Conservation (phyloP, 129 eudicot genomes). For the Centella asiatica region DNA sequence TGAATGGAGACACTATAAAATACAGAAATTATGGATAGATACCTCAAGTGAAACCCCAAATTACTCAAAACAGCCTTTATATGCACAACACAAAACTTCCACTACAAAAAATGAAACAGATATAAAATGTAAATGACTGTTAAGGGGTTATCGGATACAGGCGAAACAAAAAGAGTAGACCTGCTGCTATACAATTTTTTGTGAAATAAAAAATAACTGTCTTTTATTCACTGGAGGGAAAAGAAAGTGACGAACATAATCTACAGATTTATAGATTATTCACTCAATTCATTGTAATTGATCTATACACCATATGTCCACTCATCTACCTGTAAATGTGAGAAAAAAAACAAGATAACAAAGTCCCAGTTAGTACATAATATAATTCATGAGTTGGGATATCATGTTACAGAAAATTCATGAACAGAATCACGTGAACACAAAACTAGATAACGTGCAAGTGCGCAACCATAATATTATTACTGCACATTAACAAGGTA, state of each 20-base stretch:
- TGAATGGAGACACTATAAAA: too few species aligned
- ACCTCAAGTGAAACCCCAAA: too few species aligned
- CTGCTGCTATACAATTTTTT: neutral
- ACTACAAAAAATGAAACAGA: too few species aligned
- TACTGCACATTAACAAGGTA: too few species aligned
- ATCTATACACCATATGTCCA: neutral
- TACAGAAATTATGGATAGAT: too few species aligned
- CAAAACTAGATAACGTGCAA: too few species aligned
- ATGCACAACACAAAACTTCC: too few species aligned
- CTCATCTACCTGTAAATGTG: neutral
- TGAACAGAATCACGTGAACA: neutral
- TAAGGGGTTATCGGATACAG: neutral
- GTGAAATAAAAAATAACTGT: neutral
- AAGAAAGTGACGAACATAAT: neutral
- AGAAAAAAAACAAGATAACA: neutral
- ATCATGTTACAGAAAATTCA: neutral
- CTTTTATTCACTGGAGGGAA: neutral
- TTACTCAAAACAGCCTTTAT: too few species aligned
- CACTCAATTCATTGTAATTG: neutral
- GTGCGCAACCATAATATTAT: too few species aligned
- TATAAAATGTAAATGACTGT: too few species aligned
- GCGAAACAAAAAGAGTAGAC: neutral
- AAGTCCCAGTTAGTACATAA: neutral
- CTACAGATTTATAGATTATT: neutral
- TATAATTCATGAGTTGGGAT: too few species aligned